A percentile compares a stretch with the other conserved stretches of the same genome.
Evolutionary conservation across 306 rosid species (phyloP).

Genomic region (Citrullus mucosospermus): DNA sequence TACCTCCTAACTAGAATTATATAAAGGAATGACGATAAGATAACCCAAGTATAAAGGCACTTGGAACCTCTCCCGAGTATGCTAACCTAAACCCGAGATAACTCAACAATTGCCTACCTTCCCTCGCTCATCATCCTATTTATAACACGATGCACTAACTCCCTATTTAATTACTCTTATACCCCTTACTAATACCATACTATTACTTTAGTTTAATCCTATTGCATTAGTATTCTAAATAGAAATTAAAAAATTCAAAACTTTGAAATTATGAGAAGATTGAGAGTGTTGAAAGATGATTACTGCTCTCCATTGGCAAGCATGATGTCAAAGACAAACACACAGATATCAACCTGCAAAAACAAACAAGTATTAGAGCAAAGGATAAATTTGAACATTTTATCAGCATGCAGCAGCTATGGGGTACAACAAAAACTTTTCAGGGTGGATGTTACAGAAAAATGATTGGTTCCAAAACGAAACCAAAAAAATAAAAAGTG

Average conservation of each 20-base stretch:
- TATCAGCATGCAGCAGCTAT: not conserved
- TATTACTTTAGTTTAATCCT: not conserved
- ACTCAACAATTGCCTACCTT: too few species aligned
- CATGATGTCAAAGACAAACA: constrained; percentile 86
- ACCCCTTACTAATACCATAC: too few species aligned
- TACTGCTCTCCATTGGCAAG: constrained; percentile 73
- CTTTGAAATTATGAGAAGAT: not conserved
- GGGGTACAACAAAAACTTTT: not conserved
- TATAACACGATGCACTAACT: too few species aligned
- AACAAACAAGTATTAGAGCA: not conserved
- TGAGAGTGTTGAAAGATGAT: constrained; percentile 9
- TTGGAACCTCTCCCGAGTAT: too few species aligned
- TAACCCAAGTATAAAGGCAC: too few species aligned
- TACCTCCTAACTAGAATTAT: too few species aligned
- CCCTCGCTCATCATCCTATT: too few species aligned
- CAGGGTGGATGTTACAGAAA: not conserved
- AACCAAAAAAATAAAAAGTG: not conserved
- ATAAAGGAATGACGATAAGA: too few species aligned
- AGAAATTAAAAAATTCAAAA: not conserved
- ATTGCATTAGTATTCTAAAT: not conserved
- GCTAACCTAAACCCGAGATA: too few species aligned
- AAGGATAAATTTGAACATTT: not conserved
- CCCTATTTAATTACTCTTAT: too few species aligned
- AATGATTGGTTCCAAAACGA: not conserved
- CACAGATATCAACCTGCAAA: constrained; percentile 73